Evolutionary conservation across 2,329 filamentous ascomycete genomes (phyloP).

Genomic region (Myriosclerotinia duriaeana): DNA sequence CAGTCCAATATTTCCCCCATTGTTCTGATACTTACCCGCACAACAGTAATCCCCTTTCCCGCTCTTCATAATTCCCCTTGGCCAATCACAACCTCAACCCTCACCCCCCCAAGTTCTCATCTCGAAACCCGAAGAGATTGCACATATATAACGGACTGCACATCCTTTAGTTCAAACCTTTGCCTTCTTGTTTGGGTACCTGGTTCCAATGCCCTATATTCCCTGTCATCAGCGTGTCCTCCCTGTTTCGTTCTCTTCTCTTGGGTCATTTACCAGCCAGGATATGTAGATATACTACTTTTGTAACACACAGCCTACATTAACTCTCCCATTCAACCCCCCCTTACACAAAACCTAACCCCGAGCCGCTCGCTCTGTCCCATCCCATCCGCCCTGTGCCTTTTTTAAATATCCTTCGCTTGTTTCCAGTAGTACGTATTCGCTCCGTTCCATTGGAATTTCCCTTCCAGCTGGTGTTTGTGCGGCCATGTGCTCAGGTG

Average conservation of each 20-base stretch:
- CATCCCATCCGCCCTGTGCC: constrained; percentile 10
- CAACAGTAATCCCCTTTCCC: not conserved
- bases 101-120: constrained; percentile 10
- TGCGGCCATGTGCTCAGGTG: constrained; percentile 15
- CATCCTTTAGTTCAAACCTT: not conserved
- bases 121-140: constrained; percentile 19
- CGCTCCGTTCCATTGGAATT: constrained; percentile 9
- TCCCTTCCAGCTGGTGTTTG: constrained; percentile 17
- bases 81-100: constrained; percentile 8
- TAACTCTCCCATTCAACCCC: not conserved
- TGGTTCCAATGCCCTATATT: constrained; percentile 20
- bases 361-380: constrained; percentile 12
- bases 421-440: not conserved
- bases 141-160: constrained; percentile 2
- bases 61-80: not conserved
- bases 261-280: constrained; percentile 18
- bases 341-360: constrained; percentile 1
- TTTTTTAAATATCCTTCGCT: constrained; percentile 15
- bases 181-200: constrained; percentile 12
- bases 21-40: not conserved
- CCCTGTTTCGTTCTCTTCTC: constrained; percentile 13
- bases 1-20: constrained; percentile 4
- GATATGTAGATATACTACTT: not conserved
- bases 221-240: constrained; percentile 19
- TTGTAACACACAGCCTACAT: not conserved